These are phyloP conservation scores for Zygoascus meyerae DNA, from an alignment of 1,139 yeast species.

Conservation along the genomic window DNA sequence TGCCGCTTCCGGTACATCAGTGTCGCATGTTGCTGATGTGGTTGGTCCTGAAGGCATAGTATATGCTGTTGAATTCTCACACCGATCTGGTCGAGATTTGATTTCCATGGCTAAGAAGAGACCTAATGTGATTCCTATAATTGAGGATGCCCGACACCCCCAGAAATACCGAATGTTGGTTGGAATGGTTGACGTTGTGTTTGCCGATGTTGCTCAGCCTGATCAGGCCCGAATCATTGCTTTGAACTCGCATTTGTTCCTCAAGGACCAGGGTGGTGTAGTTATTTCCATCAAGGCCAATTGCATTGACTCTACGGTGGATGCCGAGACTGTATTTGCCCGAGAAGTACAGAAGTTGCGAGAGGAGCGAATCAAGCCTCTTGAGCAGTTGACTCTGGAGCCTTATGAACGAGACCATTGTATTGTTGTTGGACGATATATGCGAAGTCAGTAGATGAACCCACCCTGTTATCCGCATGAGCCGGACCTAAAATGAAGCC, in stretches of 20 bases:
- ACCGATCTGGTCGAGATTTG: slow-evolving; percentile 99
- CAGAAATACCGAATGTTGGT: slow-evolving; percentile 98
- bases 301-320: slow-evolving; percentile 99
- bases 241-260: slow-evolving; percentile 93
- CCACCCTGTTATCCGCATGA: neutral
- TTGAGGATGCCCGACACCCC: slow-evolving; percentile 99
- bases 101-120: slow-evolving; percentile 99
- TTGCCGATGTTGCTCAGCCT: slow-evolving; percentile 99
- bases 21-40: slow-evolving; percentile 94
- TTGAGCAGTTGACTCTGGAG: slow-evolving; percentile 97
- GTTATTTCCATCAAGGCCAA: slow-evolving; percentile 98
- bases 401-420: slow-evolving; percentile 99
- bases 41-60: slow-evolving; percentile 99
- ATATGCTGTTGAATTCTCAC: slow-evolving; percentile 98
- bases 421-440: slow-evolving; percentile 94
- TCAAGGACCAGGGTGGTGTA: slow-evolving; percentile 97
- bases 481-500: neutral
- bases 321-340: slow-evolving; percentile 98
- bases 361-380: slow-evolving; percentile 97
- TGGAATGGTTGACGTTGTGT: slow-evolving; percentile 97
- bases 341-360: slow-evolving; percentile 98
- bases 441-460: slow-evolving; percentile 44
- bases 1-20: slow-evolving; percentile 99
- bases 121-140: slow-evolving; percentile 97
- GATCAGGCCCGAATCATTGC: slow-evolving; percentile 99